Conservation (phyloP, 2,329 filamentous ascomycete species). For the Clarireedia homoeocarpa region DNA sequence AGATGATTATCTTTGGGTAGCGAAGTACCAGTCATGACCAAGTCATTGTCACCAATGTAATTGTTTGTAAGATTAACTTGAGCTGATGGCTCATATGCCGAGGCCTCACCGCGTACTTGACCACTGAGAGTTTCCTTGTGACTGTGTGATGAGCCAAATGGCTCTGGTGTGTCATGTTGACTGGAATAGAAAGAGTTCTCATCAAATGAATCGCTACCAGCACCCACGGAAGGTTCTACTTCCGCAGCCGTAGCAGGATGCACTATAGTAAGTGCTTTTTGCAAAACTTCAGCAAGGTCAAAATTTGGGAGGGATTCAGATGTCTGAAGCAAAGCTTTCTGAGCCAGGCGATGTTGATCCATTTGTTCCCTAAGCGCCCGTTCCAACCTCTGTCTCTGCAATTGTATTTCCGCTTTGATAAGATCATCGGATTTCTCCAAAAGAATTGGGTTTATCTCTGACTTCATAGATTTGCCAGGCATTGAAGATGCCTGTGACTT, state of each 20-base stretch:
- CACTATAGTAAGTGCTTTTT: constrained; percentile 62
- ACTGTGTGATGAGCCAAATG: constrained; percentile 33
- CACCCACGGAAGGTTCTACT: constrained; percentile 47
- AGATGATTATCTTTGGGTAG: constrained; percentile 26
- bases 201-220: constrained; percentile 76
- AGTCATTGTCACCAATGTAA: constrained; percentile 18
- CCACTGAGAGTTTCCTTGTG: constrained; percentile 21
- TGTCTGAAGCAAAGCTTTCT: constrained; percentile 36
- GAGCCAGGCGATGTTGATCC: constrained; percentile 48
- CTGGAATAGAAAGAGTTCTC: constrained; percentile 96
- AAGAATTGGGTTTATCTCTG: constrained; percentile 73
- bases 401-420: constrained; percentile 70
- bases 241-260: constrained; percentile 52
- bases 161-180: constrained; percentile 70
- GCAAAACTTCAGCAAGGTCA: constrained; percentile 65
- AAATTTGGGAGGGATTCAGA: constrained; percentile 53
- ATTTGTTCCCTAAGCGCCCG: constrained; percentile 67
- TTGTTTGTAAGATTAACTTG: constrained; percentile 16
- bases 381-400: constrained; percentile 78
- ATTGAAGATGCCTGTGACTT: constrained; percentile 6
- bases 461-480: constrained; percentile 38
- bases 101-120: constrained; percentile 18
- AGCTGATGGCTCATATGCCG: constrained; percentile 17
- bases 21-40: constrained; percentile 23
- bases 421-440: constrained; percentile 81